Evolutionary conservation across 1,139 yeast species (phyloP).

Genomic region (Geotrichum reessii): DNA sequence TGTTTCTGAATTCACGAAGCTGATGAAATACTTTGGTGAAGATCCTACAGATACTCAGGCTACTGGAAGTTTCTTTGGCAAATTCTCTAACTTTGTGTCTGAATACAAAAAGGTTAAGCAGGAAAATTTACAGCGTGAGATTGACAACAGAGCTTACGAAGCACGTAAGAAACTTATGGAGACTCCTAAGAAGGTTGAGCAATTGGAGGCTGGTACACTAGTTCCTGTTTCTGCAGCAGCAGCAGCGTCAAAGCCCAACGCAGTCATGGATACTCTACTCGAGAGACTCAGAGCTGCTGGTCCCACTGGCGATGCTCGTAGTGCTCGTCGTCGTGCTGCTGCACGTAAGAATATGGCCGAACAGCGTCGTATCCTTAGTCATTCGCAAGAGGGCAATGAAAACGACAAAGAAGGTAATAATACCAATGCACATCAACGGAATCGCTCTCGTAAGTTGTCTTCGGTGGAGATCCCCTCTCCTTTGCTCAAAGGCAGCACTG

Average conservation of each 20-base stretch:
- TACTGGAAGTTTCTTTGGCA: slow-evolving; percentile 61
- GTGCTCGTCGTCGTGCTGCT: slow-evolving; percentile 77
- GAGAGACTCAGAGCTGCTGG: slow-evolving; percentile 72
- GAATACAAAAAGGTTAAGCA: slow-evolving; percentile 72
- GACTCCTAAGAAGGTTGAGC: slow-evolving; percentile 34
- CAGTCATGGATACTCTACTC: slow-evolving; percentile 66
- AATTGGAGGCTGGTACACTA: slow-evolving; percentile 27
- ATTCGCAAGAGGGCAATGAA: slow-evolving; percentile 4
- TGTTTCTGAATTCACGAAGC: slow-evolving; percentile 47
- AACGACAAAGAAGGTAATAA: background rate
- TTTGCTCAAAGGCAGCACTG: slow-evolving; percentile 3
- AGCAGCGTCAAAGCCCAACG: slow-evolving; percentile 21
- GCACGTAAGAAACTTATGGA: slow-evolving; percentile 62
- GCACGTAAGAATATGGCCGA: slow-evolving; percentile 45
- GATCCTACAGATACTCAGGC: slow-evolving; percentile 56
- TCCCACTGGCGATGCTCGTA: slow-evolving; percentile 64
- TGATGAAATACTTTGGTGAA: slow-evolving; percentile 84
- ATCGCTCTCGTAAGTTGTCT: background rate
- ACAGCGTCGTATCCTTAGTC: slow-evolving; percentile 23
- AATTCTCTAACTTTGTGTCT: slow-evolving; percentile 63
- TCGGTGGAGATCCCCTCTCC: slow-evolving; percentile 14
- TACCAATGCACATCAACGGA: background rate
- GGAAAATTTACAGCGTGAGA: slow-evolving; percentile 75
- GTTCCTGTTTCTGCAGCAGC: slow-evolving; percentile 23
- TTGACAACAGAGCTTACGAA: slow-evolving; percentile 70